Evolutionary conservation across 208 protist genomes (phyloP), one percentile per base, ranked within the genome.

Genomic region (Angomonas desouzai): DNA sequence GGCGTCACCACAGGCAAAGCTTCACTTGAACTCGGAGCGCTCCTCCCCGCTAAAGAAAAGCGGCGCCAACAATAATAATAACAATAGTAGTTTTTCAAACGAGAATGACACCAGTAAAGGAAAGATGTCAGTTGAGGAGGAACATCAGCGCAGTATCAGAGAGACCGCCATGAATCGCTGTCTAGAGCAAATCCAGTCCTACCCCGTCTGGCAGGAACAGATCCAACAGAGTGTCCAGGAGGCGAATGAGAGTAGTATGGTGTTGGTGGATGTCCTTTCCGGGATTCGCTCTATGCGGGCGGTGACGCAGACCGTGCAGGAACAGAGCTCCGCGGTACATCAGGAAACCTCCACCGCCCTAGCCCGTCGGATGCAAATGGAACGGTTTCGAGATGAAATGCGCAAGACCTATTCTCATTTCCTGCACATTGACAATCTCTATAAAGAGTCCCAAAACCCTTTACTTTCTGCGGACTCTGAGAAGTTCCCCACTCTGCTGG

Each of bases 321-420:
- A 85, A 62, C 85, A 94, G 51, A 87, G 83, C 55, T 76, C 90
- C 55, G 48, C 76, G 60, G 72, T 94, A 22, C 87, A 78, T 59
- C 77, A 75, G 59, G 90, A 85, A 65, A 85, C 88, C 25, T 91
- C 85, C 1, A 77, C 74, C 11, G 72, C 92, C 45, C 80, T 92
- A 70, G 70, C 87, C 51, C 83, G 83, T 18, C 88, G 89, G 62
- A 73, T 77, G 9, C 81, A 83, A 53, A 74, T 92, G 51, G 88
- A 92, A 72, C 76, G 76, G 48, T 81, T 94, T 27, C 82, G 76
- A 20, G 81, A 87, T 28, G 74, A 86, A 55, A 64, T 94, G 47
- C 76, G 89, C 57, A 70, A 79, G 38, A 87, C 80, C 59, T 70
- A 92, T 27, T 63, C 67, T 18, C 85, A 94, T 74, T 92, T 92